A percentile compares a stretch with the other conserved stretches of the same genome.
phyloP scores from a whole-genome alignment of 441 rosid genomes.

The Aleurites moluccanus region DNA sequence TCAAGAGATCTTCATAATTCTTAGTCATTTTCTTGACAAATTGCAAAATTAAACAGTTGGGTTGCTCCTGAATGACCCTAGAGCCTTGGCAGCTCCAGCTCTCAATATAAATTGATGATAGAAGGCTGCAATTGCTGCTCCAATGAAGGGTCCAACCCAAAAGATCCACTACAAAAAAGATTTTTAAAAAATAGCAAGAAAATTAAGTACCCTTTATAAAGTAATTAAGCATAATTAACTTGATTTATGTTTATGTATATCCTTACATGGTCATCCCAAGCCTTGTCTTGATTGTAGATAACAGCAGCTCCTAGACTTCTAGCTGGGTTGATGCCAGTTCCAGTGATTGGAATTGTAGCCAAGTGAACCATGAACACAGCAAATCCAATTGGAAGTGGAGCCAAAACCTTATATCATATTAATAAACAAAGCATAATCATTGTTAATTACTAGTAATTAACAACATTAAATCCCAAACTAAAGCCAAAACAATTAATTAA shows the following conservation, averaged over 20 bases:
- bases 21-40: neutral
- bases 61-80: conserved; percentile 85
- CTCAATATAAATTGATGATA: conserved; percentile 81
- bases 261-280: conserved; percentile 84
- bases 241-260: neutral
- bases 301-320: conserved; percentile 90
- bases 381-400: conserved; percentile 93
- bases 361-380: conserved; percentile 89
- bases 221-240: neutral
- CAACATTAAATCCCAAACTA: neutral
- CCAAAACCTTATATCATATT: conserved; percentile 54
- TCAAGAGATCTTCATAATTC: neutral
- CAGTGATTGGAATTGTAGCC: conserved; percentile 90
- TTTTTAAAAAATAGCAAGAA: neutral
- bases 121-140: conserved; percentile 90
- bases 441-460: neutral
- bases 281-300: conserved; percentile 52
- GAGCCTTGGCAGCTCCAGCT: conserved; percentile 78
- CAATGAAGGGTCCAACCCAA: conserved; percentile 88
- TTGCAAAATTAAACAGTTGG: conserved; percentile 22
- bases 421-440: neutral
- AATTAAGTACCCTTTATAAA: neutral
- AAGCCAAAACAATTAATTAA: neutral
- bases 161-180: conserved; percentile 59
- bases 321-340: conserved; percentile 93